Base-by-base conservation (phyloP, 1,284 basidiomycete species). In the Fomitopsis schrenkii region DNA sequence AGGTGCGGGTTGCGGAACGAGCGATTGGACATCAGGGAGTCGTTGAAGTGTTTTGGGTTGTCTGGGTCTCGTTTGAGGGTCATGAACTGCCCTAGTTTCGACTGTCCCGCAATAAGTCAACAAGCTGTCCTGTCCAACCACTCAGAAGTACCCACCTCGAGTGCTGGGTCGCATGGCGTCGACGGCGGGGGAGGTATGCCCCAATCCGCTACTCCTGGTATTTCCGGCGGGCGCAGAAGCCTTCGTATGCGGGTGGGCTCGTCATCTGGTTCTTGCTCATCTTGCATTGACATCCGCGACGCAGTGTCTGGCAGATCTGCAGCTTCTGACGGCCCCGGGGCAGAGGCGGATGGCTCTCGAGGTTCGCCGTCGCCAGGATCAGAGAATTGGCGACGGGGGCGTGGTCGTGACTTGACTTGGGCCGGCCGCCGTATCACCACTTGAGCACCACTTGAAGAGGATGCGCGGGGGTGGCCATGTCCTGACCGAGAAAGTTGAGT, bases 1-100 rank as follows among this genome's bases (percentile, higher is more conserved):
- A 98, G 85, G 72, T 97, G 93, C 0, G 97, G 97, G 70, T 99
- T 98, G 33, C 94, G 88, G 75, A 98, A 98, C 0, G 93, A 86
- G 30, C 93, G 88, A 66, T 91, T 94, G 8, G 87, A 83, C 85
- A 96, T 91, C 40, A 99, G 83, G 0, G 92, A 92, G 72, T 95
- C 93, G 73, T 98, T 98, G 79, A 97, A 98, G 72, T 97, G 95
- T 64, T 88, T 88, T n/a, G 90, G 85, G 60, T 85, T 81, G 5
- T 64, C 66, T 3, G 82, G 71, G 64, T 88, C 80, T 55, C 71
- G 77, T 73, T 94, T 97, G 60, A 95, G 83, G 5, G 77, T 72
- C 62, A 86, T 83, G 70, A 91, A 98, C 62, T 90, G 87, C 0
- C 83, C 76, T 17, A 95, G 82, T 74, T 96, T 96, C 2, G 84